Percentiles rank a stretch among this genome's conserved stretches.
Conservation (phyloP, 2,329 filamentous ascomycete genomes). For the Penicillium brevicompactum region DNA sequence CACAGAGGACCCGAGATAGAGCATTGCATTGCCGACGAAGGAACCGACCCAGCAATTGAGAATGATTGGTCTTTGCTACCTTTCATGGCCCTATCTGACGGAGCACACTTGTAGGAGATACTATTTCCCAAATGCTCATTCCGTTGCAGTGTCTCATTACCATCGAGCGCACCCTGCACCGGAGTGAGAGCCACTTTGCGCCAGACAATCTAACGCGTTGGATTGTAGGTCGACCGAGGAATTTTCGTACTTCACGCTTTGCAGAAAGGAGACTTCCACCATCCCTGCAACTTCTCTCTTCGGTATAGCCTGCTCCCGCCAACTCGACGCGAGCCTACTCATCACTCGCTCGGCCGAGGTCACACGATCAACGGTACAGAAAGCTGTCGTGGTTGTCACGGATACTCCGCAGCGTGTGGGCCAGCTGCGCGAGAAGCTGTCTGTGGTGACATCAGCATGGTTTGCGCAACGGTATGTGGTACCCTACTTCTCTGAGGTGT, state of each 20-base stretch:
- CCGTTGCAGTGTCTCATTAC: constrained; percentile 1
- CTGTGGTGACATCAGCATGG: constrained; percentile 91
- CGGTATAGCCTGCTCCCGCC: constrained; percentile 91
- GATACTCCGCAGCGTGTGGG: constrained; percentile 89
- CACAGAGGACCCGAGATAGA: constrained; percentile 85
- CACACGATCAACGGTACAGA: constrained; percentile 96
- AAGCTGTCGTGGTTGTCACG: constrained; percentile 93
- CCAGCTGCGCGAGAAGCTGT: constrained; percentile 83
- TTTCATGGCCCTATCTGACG: constrained; percentile 96
- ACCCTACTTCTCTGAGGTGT: neutral
- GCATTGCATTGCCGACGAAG: constrained; percentile 81
- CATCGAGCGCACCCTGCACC: neutral
- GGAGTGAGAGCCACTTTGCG: neutral
- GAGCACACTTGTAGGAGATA: constrained; percentile 78
- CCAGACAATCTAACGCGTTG: constrained; percentile 5
- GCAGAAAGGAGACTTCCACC: constrained; percentile 53
- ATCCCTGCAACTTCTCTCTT: constrained; percentile 78
- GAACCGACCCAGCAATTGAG: constrained; percentile 73
- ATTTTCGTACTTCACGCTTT: constrained; percentile 96
- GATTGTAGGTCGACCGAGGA: constrained; percentile 70
- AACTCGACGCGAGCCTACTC: constrained; percentile 78
- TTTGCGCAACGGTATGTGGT: constrained; percentile 75
- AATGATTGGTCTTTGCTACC: constrained; percentile 91
- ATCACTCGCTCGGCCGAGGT: constrained; percentile 82
- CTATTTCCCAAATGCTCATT: neutral